Evolutionary conservation across 257 asterid species (phyloP), one percentile per base, ranked within the genome.

Genomic region (Solanum neorickii): DNA sequence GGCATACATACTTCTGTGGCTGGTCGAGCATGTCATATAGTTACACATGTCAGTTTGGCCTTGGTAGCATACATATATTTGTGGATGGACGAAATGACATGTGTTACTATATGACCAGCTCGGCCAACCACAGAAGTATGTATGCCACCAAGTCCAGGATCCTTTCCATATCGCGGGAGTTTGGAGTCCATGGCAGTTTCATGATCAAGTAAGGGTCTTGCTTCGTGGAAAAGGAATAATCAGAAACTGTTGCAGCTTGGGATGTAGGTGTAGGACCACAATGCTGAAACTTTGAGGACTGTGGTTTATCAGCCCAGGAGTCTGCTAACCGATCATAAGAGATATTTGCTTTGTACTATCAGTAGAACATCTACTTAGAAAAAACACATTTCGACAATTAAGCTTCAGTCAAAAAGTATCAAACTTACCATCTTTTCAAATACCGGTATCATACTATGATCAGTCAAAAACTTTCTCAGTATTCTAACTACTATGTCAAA

Each of bases 391-490:
- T 47, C 25, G 70, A 47, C 44, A 86, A 86, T 18, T 23, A 47
- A 9, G 82, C 31, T 39, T 47, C 41, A 49, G 69, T 29, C 47
- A 86, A 86, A 86, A 31, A 21, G n/a, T 47, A 77, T 68, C 25
- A 25, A 37, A 91, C 96, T 94, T 92, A 95, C 98, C 87, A 88
- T 92, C 89, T 95, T 94, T 92, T 94, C 98, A 77, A 96, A 93
- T 74, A 96, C 87, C 42, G 99, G 97, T 77, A 96, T 92, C 87
- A 96, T 93, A 76, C 93, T 93, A 23, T 93, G 97, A 92, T 96
- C 98, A 69, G 95, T 96, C 91, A 96, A 88, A 87, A 96, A 96
- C 89, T 93, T 95, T 52, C 62, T 16, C 62, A 52, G 3, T 16
- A 37, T 6, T 37, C 7, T 37, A 37, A 37, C 39, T 37, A 37